Evolutionary conservation across 129 eudicot genomes (phyloP).

Genomic region (Oenanthe sinensis): DNA sequence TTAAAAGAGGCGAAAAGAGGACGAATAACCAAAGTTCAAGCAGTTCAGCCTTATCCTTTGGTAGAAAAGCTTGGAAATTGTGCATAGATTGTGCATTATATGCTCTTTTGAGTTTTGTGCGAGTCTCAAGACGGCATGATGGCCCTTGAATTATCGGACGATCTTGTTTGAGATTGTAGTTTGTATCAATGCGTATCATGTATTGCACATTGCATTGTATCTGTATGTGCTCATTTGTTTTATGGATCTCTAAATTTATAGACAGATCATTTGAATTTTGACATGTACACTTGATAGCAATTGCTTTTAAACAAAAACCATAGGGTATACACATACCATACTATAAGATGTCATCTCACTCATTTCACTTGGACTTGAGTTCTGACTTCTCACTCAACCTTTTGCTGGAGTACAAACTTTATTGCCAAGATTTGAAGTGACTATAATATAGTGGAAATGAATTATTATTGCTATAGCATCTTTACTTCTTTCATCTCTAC

Average conservation of each 20-base stretch:
- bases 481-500: neutral
- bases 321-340: neutral
- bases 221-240: neutral
- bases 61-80: neutral
- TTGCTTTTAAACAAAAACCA: neutral
- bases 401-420: neutral
- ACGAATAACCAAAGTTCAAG: neutral
- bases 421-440: neutral
- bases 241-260: neutral
- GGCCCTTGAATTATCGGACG: neutral
- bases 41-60: neutral
- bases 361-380: neutral
- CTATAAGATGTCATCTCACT: neutral
- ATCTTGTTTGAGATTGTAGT: neutral
- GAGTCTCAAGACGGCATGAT: neutral
- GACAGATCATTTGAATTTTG: neutral
- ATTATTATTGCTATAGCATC: neutral
- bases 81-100: neutral
- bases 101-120: neutral
- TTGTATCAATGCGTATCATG: neutral
- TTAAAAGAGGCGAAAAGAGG: neutral
- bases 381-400: neutral
- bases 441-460: neutral
- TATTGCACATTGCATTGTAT: neutral
- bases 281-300: neutral